A percentile compares a stretch with the other conserved stretches of the same genome.
These are phyloP conservation scores for Ailanthus altissimus DNA, from an alignment of 345 rosid genomes.

Conservation along the genomic window DNA sequence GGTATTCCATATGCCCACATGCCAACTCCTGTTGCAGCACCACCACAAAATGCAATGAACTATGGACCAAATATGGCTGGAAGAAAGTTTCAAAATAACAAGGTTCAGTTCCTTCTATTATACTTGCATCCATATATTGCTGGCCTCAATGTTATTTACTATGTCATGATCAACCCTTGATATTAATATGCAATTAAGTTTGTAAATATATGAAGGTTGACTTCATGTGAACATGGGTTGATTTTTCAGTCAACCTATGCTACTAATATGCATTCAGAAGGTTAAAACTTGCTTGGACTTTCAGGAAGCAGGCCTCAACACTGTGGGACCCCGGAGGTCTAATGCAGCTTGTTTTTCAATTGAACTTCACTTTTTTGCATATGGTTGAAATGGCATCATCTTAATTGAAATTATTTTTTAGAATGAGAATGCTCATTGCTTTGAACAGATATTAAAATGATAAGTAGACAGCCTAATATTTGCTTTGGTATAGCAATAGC, in stretches of 20 bases:
- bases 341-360: neutral
- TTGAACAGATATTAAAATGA: neutral
- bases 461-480: neutral
- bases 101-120: constrained; percentile 52
- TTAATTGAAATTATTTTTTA: neutral
- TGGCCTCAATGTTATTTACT: constrained; percentile 12
- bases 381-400: neutral
- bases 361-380: neutral
- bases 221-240: neutral
- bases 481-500: neutral
- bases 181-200: constrained; percentile 8
- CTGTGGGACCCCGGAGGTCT: neutral
- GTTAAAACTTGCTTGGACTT: neutral
- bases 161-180: neutral
- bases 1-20: constrained; percentile 63
- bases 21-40: constrained; percentile 82
- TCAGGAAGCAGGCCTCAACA: neutral
- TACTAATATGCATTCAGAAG: neutral
- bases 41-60: constrained; percentile 57
- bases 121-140: constrained; percentile 22
- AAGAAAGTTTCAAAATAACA: constrained; percentile 75
- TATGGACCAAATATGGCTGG: constrained; percentile 76
- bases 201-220: constrained; percentile 10
- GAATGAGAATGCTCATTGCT: neutral
- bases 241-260: neutral